Conservation (phyloP, 2,329 filamentous ascomycete species). For the Hawksworthiomyces lignivorus region DNA sequence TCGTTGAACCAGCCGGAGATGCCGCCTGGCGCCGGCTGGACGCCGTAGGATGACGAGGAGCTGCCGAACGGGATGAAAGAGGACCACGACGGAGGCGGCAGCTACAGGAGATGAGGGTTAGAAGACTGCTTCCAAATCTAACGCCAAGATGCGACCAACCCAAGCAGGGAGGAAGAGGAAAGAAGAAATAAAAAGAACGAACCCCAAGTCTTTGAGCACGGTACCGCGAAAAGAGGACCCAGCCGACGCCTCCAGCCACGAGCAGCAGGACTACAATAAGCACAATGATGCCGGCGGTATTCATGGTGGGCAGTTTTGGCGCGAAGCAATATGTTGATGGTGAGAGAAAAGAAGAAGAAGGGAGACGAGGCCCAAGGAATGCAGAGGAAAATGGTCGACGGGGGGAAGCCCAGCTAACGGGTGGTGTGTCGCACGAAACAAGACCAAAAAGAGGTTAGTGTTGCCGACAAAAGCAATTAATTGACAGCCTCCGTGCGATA, state of each 20-base stretch:
- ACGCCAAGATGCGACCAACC: not conserved
- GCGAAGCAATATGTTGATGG: not conserved
- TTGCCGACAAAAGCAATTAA: too few relatives aligned
- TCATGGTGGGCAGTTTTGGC: slow-evolving; percentile 34
- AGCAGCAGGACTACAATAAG: slow-evolving; percentile 62
- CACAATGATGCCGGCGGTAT: slow-evolving; percentile 59
- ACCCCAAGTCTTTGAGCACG: slow-evolving; percentile 66
- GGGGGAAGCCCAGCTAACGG: not conserved
- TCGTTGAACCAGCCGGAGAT: slow-evolving; percentile 67
- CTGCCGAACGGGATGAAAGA: slow-evolving; percentile 66
- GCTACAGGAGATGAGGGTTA: slow-evolving; percentile 28
- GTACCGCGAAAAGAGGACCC: slow-evolving; percentile 64
- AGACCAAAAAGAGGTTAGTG: not conserved
- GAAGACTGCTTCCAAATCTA: too few relatives aligned
- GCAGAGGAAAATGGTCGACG: too few relatives aligned
- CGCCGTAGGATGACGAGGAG: slow-evolving; percentile 37
- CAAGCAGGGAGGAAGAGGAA: not conserved
- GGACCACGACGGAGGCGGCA: slow-evolving; percentile 60
- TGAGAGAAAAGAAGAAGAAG: not conserved
- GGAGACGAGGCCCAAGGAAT: too few relatives aligned
- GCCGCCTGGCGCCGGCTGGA: slow-evolving; percentile 52
- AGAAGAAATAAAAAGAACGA: slow-evolving; percentile 24
- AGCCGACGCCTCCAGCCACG: slow-evolving; percentile 50
- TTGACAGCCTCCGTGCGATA: too few relatives aligned
- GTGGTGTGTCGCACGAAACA: slow-evolving; percentile 1